Percentiles rank a stretch among this genome's conserved stretches.
These are phyloP conservation scores for Candida sp. DNA, from an alignment of 1,139 yeast species.

Conservation along the genomic window DNA sequence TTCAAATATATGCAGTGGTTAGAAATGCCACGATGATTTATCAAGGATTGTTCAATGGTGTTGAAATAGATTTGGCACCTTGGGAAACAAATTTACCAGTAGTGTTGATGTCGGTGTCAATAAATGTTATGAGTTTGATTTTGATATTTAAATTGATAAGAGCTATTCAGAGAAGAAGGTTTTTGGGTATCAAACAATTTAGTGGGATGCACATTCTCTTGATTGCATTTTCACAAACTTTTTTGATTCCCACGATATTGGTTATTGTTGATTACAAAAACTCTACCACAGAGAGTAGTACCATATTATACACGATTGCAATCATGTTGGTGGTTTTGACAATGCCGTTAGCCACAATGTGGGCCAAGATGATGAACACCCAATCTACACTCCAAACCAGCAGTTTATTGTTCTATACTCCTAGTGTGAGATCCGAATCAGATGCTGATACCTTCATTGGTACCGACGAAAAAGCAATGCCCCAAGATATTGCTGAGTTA, in stretches of 20 bases:
- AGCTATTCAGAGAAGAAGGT: constrained; percentile 71
- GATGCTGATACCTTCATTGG: constrained; percentile 2
- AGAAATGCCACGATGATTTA: constrained; percentile 11
- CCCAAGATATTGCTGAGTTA: constrained; percentile 1
- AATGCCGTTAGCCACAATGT: constrained; percentile 79
- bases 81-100: constrained; percentile 48
- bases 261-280: constrained; percentile 48
- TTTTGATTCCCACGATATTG: constrained; percentile 72
- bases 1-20: constrained; percentile 44
- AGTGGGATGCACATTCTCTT: constrained; percentile 76
- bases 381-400: constrained; percentile 2
- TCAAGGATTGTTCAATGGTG: constrained; percentile 8
- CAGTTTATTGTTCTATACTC: constrained; percentile 2
- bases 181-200: constrained; percentile 76
- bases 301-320: constrained; percentile 19
- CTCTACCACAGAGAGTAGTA: constrained; percentile 7
- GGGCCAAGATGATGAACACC: constrained; percentile 72
- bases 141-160: constrained; percentile 57
- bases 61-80: constrained; percentile 11
- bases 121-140: constrained; percentile 57
- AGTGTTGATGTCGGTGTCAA: constrained; percentile 66
- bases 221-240: constrained; percentile 80
- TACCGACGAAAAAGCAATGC: constrained; percentile 1
- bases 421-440: background rate
- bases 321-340: constrained; percentile 49